phyloP scores from a whole-genome alignment of 2,329 filamentous ascomycete species.

The Onygena corvina region DNA sequence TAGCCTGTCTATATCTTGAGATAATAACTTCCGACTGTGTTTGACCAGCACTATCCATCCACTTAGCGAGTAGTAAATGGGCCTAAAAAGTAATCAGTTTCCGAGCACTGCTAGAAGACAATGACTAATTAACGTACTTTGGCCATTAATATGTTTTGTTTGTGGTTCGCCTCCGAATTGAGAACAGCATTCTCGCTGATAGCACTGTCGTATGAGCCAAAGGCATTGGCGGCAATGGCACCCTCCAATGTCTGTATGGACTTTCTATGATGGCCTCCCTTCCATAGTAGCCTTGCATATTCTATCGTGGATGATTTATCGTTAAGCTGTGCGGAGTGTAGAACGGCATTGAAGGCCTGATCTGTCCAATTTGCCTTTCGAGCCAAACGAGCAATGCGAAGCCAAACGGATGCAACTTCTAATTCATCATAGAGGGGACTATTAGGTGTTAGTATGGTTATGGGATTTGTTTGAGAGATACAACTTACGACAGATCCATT shows the following conservation, averaged over 20 bases:
- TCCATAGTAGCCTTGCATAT: conserved; percentile 85
- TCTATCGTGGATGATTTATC: conserved; percentile 86
- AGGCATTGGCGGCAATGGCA: conserved; percentile 71
- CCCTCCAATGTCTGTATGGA: conserved; percentile 84
- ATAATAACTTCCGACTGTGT: conserved; percentile 71
- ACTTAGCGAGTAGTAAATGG: conserved; percentile 82
- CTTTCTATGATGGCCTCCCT: conserved; percentile 82
- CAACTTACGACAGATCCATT: conserved; percentile 56
- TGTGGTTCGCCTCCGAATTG: conserved; percentile 29
- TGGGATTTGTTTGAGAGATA: conserved; percentile 7
- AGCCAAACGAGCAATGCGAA: conserved; percentile 71
- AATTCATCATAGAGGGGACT: conserved; percentile 50
- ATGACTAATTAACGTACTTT: conserved; percentile 22
- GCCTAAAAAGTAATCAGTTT: conserved; percentile 40
- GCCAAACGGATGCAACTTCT: conserved; percentile 74
- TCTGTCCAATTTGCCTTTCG: conserved; percentile 72
- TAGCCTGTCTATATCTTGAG: conserved; percentile 68
- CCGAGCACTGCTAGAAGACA: not conserved
- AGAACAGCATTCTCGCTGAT: conserved; percentile 24
- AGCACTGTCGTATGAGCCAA: conserved; percentile 41
- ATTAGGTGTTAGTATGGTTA: conserved; percentile 10
- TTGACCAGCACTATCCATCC: conserved; percentile 90
- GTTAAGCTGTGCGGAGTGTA: conserved; percentile 73
- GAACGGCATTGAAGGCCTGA: conserved; percentile 84
- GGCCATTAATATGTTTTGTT: conserved; percentile 40